phyloP scores from a whole-genome alignment of 148 eudicot species.

The Silene uniflora region DNA sequence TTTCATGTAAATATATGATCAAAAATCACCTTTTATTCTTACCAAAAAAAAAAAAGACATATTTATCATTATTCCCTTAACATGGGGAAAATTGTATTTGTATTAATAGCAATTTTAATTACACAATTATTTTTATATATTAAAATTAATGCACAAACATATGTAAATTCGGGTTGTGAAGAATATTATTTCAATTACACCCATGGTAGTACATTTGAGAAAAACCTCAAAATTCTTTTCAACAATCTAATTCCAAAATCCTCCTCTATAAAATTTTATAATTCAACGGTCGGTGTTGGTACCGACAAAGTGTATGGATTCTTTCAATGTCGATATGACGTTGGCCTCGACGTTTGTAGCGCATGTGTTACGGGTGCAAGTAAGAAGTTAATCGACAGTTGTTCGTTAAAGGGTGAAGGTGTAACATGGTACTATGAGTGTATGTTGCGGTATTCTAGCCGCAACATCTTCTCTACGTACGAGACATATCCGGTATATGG shows the following conservation, averaged over 20 bases:
- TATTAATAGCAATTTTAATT: not conserved
- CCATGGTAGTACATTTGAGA: not conserved
- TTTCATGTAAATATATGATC: no score
- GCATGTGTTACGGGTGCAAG: constrained; percentile 15
- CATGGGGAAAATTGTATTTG: not conserved
- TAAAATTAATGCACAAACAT: not conserved
- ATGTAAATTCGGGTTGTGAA: not conserved
- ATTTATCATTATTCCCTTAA: not conserved
- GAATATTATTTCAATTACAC: not conserved
- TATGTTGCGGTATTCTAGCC: constrained; percentile 12
- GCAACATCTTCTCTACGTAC: constrained; percentile 4
- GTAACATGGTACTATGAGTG: constrained; percentile 13
- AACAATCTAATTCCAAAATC: constrained; percentile 10
- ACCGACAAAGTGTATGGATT: constrained; percentile 3
- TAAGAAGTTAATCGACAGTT: not conserved
- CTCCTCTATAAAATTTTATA: constrained; percentile 2
- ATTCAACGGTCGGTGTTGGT: not conserved
- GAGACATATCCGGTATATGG: not conserved
- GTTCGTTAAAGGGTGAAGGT: not conserved
- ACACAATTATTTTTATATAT: not conserved
- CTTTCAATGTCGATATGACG: constrained; percentile 10
- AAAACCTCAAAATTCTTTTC: constrained; percentile 7
- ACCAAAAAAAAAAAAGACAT: not conserved
- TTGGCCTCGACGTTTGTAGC: not conserved
- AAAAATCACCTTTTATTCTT: not conserved